These are phyloP conservation scores for Juglanconis oblonga DNA, from an alignment of 2,329 filamentous ascomycete species.

Conservation along the genomic window DNA sequence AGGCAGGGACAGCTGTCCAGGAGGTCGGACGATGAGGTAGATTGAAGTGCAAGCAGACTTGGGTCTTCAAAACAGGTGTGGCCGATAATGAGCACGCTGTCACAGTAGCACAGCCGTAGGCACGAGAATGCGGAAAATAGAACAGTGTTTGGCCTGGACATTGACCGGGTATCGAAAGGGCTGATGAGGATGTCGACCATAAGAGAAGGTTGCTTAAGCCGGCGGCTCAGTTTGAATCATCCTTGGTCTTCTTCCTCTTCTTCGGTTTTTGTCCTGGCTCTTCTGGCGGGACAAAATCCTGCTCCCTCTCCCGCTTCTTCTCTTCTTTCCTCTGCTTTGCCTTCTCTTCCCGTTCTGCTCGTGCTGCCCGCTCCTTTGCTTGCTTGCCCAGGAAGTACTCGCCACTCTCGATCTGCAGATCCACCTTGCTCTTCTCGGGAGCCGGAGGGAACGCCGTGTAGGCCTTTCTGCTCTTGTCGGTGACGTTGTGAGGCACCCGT, in stretches of 20 bases:
- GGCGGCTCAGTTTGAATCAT: conserved; percentile 21
- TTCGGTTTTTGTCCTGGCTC: conserved; percentile 65
- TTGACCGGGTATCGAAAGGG: conserved; percentile 17
- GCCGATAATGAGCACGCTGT: background rate
- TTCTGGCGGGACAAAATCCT: conserved; percentile 83
- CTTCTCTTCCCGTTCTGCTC: conserved; percentile 77
- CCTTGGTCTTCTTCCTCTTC: conserved; percentile 60
- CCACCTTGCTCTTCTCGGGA: conserved; percentile 98
- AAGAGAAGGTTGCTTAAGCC: too few species aligned
- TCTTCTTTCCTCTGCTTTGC: conserved; percentile 86
- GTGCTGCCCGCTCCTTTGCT: conserved; percentile 79
- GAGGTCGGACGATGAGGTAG: background rate
- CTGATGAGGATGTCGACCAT: conserved; percentile 1
- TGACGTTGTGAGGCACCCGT: conserved; percentile 77
- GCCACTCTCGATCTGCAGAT: conserved; percentile 94
- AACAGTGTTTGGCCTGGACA: conserved; percentile 15
- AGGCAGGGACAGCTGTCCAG: too few species aligned
- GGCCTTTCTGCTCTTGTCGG: conserved; percentile 87
- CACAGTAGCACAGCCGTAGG: background rate
- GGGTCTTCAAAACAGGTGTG: background rate
- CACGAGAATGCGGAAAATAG: background rate
- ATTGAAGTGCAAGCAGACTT: background rate
- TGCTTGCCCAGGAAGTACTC: conserved; percentile 95
- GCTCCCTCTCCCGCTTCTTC: conserved; percentile 79
- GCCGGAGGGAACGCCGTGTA: conserved; percentile 98